phyloP scores from a whole-genome alignment of 495 filamentous ascomycete genomes.

The Neurospora sp. region DNA sequence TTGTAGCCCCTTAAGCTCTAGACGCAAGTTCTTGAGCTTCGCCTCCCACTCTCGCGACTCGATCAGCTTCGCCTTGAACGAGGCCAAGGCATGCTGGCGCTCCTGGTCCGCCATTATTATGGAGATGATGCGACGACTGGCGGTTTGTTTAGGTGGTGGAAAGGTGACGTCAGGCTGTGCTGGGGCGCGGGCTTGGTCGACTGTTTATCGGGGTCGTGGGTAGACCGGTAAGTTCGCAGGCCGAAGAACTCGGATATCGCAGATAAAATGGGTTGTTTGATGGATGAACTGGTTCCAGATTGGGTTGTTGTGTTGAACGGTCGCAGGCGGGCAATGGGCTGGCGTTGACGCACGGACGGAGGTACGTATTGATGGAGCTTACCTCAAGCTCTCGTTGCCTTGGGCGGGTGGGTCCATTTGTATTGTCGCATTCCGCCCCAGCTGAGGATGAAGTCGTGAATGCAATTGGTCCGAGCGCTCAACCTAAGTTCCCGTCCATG shows the following conservation, averaged over 20 bases:
- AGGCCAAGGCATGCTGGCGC: constrained; percentile 71
- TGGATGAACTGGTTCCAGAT: background rate
- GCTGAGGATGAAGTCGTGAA: background rate
- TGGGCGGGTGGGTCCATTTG: constrained; percentile 1
- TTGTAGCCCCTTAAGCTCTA: constrained; percentile 91
- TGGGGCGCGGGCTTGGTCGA: background rate
- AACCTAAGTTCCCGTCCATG: background rate
- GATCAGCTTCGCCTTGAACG: constrained; percentile 85
- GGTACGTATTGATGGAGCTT: constrained; percentile 6
- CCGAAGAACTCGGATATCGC: background rate
- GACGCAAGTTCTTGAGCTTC: constrained; percentile 81
- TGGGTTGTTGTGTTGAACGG: background rate
- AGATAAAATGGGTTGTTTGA: background rate
- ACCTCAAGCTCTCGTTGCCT: constrained; percentile 15
- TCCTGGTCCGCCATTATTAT: constrained; percentile 44
- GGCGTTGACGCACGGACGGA: background rate
- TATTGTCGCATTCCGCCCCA: background rate
- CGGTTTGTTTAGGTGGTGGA: background rate
- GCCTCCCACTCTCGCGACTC: constrained; percentile 98
- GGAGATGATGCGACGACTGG: background rate
- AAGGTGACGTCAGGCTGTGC: background rate
- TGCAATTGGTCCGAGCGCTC: background rate
- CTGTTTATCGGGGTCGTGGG: background rate
- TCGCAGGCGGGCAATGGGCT: constrained; percentile 1
- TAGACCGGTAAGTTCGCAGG: background rate